Evolutionary conservation across 768 basidiomycete species (phyloP), one percentile per base, ranked within the genome.

Genomic region (Russula brevipes): DNA sequence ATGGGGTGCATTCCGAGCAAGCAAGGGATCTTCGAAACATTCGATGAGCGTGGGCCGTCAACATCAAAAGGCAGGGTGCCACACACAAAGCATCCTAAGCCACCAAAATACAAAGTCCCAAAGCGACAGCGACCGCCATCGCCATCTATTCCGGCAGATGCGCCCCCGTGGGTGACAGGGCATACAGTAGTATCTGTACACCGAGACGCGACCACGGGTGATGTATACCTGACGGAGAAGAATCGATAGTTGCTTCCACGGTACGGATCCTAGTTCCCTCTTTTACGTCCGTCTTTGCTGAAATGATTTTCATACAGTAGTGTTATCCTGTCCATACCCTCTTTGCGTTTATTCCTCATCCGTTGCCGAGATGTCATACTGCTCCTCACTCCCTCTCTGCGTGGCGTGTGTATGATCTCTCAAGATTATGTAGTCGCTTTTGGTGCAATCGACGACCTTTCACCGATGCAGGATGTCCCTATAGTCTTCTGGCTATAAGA

Each of bases 1-100:
- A 79, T 80, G 79, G 79, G 78, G 41, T 80, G 78, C 68, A 76
- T 76, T 53, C 74, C 76, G 38, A 80, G 78, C 70, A 80, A 78
- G 66, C 72, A 74, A 49, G 61, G 56, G 16, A 62, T 70, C 19
- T 59, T 69, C 31, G 49, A 64, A 7, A 47, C 36, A 33, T 38
- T 57, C 14, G 63, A 62, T 38, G 62, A 16, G 1, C 30, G 56
- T 31, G 41, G 41, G 10, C 38, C 19, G 14, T 44, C 24, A 17
- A 31, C 35, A n/a, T 24, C 33, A 11, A 45, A 44, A 33, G 35
- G 54, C 45, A 50, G 35, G 24, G 6, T 33, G 19, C 42, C 39
- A 30, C 17, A 54, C 12, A 50, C 3, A 5, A 52, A 58, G 60
- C 33, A 3, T 51, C 38, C 38, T n/a, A 60, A 59, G 30, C n/a